Evolutionary conservation across 164 flowering plant species (phyloP), one percentile per base, ranked within the genome.

Genomic region (Warburgia ugandensis): DNA sequence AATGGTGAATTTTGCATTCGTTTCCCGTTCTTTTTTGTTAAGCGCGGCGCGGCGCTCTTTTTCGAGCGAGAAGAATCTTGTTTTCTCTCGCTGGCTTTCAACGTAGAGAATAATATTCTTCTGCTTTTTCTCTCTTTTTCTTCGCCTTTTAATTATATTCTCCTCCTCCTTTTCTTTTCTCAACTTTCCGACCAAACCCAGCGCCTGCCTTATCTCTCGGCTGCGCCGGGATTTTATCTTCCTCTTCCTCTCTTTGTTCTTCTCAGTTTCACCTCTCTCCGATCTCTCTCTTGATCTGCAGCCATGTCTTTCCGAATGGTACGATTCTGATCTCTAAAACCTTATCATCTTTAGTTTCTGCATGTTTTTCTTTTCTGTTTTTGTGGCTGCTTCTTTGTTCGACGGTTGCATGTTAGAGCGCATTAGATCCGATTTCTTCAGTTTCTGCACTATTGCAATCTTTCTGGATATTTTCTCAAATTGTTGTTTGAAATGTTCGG

Each of bases 241-340:
- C 6, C 27, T 10, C 2, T 48, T 28, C 20, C 19, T 48, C 42
- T 48, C 43, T 28, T n/a, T 28, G 42, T 36, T 10, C 26, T 19
- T 12, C 28, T 48, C 46, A 7, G 3, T 27, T 14, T 45, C 17
- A n/a, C n/a, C n/a, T n/a, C n/a, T n/a, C n/a, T n/a, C n/a, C n/a
- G n/a, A n/a, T n/a, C n/a, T n/a, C n/a, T n/a, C 32, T 45, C 32
- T 25, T n/a, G 48, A 11, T 54, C 27, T 19, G 37, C 61, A 40
- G 48, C 51, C 39, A 69, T 69, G 73, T 65, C 73, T 22, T 61
- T 65, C 69, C 64, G 69, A 47, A 50, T 51, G 66, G 73, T 65
- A 50, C 11, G 20, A 16, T 25, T 54, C 37, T 48, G 16, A 38
- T 29, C 44, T 45, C 36, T 30, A 21, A 11, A 7, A 21, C 8